Conservation (phyloP, 2,329 filamentous ascomycete species). For the Pseudocercospora pini-densiflorae region DNA sequence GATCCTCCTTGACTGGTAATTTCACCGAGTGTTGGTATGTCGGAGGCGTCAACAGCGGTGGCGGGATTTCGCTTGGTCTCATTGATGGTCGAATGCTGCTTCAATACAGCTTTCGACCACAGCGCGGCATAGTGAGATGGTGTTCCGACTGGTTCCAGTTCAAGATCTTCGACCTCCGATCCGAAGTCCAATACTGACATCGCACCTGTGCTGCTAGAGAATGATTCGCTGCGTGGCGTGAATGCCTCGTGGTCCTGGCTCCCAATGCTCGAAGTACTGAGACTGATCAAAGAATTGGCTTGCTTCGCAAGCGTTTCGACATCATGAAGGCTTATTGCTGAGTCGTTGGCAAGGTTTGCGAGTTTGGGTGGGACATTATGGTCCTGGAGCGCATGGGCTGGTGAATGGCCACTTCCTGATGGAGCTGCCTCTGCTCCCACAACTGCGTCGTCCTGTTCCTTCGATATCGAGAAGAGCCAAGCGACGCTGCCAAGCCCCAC, state of each 20-base stretch:
- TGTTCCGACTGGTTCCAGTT: neutral
- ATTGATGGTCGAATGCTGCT: neutral
- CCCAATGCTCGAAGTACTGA: neutral
- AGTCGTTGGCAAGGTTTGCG: slow-evolving; percentile 23
- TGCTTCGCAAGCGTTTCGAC: slow-evolving; percentile 9
- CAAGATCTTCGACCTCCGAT: neutral
- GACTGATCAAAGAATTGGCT: neutral
- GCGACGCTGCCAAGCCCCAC: slow-evolving; percentile 49
- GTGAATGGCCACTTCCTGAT: neutral
- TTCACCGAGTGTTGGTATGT: neutral
- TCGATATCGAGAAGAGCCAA: slow-evolving; percentile 50
- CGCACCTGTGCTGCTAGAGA: neutral
- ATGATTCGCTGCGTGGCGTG: neutral
- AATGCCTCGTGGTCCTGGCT: neutral
- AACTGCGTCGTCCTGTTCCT: neutral
- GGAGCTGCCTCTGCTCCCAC: neutral
- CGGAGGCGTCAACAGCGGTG: neutral
- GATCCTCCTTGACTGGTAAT: neutral
- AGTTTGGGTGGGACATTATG: slow-evolving; percentile 10
- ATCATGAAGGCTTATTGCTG: slow-evolving; percentile 20
- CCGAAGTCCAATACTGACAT: neutral
- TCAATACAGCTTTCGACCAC: neutral
- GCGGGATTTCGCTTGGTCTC: neutral
- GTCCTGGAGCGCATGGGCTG: neutral
- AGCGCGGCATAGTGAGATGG: neutral